Percentiles rank a stretch among this genome's conserved stretches.
phyloP scores from a whole-genome alignment of 768 basidiomycete species.

The Boletus subparvulus region DNA sequence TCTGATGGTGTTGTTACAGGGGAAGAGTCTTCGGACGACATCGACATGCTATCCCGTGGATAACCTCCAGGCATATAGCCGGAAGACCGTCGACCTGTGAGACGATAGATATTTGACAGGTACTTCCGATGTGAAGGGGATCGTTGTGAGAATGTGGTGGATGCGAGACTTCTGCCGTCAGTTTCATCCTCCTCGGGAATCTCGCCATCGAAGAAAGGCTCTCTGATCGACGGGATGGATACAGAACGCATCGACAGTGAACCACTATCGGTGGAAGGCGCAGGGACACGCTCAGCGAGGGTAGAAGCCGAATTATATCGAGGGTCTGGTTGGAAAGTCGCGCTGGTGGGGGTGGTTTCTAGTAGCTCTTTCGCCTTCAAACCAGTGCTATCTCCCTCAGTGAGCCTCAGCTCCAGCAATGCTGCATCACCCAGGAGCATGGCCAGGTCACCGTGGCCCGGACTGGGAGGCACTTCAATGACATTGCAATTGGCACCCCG shows the following conservation, averaged over 20 bases:
- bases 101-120: constrained; percentile 48
- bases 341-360: constrained; percentile 25
- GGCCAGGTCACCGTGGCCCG: constrained; percentile 53
- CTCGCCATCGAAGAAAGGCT: constrained; percentile 24
- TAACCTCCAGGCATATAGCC: constrained; percentile 42
- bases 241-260: constrained; percentile 28
- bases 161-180: constrained; percentile 32
- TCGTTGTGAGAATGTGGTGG: constrained; percentile 49
- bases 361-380: constrained; percentile 9
- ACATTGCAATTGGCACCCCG: constrained; percentile 21
- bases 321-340: constrained; percentile 24
- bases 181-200: constrained; percentile 28
- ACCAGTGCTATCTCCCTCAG: constrained; percentile 38
- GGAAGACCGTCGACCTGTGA: constrained; percentile 40
- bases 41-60: constrained; percentile 59
- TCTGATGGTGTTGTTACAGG: constrained; percentile 60
- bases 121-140: constrained; percentile 47
- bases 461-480: constrained; percentile 43
- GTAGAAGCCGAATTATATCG: constrained; percentile 23
- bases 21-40: constrained; percentile 69
- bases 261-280: constrained; percentile 20
- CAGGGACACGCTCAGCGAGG: constrained; percentile 16
- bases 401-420: constrained; percentile 53
- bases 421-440: constrained; percentile 58
- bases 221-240: constrained; percentile 32